These are phyloP conservation scores for Colletotrichum graminicola DNA, from an alignment of 2,329 filamentous ascomycete genomes.

Conservation along the genomic window DNA sequence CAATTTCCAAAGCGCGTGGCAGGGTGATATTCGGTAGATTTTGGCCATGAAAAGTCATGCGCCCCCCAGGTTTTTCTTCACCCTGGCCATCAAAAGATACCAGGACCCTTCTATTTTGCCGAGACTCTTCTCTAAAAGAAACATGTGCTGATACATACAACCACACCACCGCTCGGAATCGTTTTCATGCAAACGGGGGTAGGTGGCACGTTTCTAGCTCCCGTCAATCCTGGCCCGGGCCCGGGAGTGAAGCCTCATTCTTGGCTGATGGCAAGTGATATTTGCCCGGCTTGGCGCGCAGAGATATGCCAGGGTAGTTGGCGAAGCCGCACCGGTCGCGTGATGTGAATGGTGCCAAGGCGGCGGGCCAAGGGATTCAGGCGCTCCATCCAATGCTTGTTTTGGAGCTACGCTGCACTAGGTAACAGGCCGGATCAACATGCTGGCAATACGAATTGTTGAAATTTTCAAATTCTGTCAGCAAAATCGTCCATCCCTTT, in stretches of 20 bases:
- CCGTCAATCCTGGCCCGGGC: neutral
- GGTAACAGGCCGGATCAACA: neutral
- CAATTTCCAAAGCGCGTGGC: slow-evolving; percentile 7
- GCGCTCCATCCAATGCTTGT: neutral
- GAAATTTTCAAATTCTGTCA: neutral
- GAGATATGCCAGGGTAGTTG: neutral
- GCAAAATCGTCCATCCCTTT: neutral
- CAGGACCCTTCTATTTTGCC: neutral
- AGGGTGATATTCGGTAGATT: neutral
- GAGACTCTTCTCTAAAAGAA: neutral
- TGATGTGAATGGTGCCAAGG: slow-evolving; percentile 3
- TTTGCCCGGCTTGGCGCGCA: slow-evolving; percentile 15
- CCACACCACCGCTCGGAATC: neutral
- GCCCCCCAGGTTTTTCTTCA: neutral
- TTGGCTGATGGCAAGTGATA: slow-evolving; percentile 9
- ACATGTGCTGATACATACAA: neutral
- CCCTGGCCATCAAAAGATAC: neutral
- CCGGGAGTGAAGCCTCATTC: slow-evolving; percentile 13
- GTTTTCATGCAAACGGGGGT: neutral
- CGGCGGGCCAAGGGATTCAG: neutral
- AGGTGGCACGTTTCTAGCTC: neutral
- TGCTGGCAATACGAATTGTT: neutral
- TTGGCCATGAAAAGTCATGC: neutral
- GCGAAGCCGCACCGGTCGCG: neutral
- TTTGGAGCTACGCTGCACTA: neutral